Evolutionary conservation across 495 filamentous ascomycete genomes (phyloP), one percentile per base, ranked within the genome.

Genomic region (Xylaria acuta): DNA sequence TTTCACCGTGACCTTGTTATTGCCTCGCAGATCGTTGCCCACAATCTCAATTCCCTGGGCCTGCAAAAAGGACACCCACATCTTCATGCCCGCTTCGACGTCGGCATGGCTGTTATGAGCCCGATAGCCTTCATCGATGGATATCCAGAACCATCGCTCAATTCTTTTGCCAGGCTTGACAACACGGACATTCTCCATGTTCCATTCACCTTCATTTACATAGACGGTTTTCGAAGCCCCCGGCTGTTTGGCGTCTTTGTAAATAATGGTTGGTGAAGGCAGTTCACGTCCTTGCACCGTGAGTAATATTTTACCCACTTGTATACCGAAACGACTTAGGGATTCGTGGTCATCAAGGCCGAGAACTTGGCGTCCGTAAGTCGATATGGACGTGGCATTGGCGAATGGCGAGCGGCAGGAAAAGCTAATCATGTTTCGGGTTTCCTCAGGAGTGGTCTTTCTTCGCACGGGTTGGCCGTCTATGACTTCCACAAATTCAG

Each of bases 281-380:
- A 96, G 85, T 27, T 92, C 83, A 14, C 92, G 89, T 9, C 86
- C 93, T 0, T 78, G 77, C 1, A 95, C 91, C 0, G 90, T 91
- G 45, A 95, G 80, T 12, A 96, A 82, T 0, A 85, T 76, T 9
- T 84, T 79, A 12, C 79, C 80, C 0, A 90, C 80, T 5, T 82
- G 75, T 47, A 94, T 78, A 8, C 89, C 88, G 74, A 93, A 94
- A 8, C 74, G 75, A 34, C 30, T 32, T 30, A 69, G 54, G 25
- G 18, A 32, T 59, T 69, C 38, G 4, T 54, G n/a, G 11, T 73
- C 69, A 47, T 86, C 82, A 20, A 84, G 75, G 22, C 73, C 78
- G 14, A 84, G 75, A 22, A 78, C 67, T n/a, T 75, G 12, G 60
- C 80, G 84, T 25, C 90, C 93, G 11, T 85, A 81, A 1, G 76